Percentiles rank a stretch among this genome's conserved stretches.
These are phyloP conservation scores for Colletotrichum tofieldiae DNA, from an alignment of 2,329 filamentous ascomycete species.

Conservation along the genomic window DNA sequence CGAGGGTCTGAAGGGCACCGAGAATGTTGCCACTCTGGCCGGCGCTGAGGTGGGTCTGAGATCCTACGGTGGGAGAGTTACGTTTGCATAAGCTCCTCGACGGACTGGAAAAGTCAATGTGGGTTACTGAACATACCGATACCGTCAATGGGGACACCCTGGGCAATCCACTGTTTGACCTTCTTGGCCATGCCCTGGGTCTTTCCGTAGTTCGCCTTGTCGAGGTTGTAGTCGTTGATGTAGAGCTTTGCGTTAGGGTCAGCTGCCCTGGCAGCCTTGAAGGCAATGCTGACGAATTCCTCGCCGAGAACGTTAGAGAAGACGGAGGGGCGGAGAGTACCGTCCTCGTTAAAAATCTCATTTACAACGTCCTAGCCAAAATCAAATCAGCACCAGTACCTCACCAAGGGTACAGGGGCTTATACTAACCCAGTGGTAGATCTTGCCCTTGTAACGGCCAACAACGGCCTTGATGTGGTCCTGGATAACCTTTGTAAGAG, in stretches of 20 bases:
- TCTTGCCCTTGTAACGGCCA: slow-evolving; percentile 75
- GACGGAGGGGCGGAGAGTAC: slow-evolving; percentile 56
- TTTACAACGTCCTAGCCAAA: slow-evolving; percentile 70
- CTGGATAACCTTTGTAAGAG: slow-evolving; percentile 69
- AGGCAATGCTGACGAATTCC: neutral
- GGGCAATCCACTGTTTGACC: neutral
- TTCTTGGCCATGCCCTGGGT: slow-evolving; percentile 59
- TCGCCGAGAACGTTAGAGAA: neutral
- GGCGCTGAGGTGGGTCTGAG: neutral
- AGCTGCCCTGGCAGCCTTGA: slow-evolving; percentile 60
- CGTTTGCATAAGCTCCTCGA: neutral
- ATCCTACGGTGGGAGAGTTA: neutral
- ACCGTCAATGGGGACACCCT: neutral
- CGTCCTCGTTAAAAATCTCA: slow-evolving; percentile 76
- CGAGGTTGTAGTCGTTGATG: slow-evolving; percentile 83
- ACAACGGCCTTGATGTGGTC: slow-evolving; percentile 73
- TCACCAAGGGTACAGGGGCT: neutral
- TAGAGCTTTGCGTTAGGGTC: slow-evolving; percentile 80
- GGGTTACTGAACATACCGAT: slow-evolving; percentile 27
- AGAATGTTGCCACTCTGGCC: neutral
- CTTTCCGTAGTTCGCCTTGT: slow-evolving; percentile 73
- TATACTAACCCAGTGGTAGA: slow-evolving; percentile 66
- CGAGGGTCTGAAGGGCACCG: slow-evolving; percentile 62
- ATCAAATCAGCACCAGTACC: neutral
- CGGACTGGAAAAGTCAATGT: neutral